These are phyloP conservation scores for Nevesoporus exiguus DNA, from an alignment of 768 basidiomycete species.

Conservation along the genomic window DNA sequence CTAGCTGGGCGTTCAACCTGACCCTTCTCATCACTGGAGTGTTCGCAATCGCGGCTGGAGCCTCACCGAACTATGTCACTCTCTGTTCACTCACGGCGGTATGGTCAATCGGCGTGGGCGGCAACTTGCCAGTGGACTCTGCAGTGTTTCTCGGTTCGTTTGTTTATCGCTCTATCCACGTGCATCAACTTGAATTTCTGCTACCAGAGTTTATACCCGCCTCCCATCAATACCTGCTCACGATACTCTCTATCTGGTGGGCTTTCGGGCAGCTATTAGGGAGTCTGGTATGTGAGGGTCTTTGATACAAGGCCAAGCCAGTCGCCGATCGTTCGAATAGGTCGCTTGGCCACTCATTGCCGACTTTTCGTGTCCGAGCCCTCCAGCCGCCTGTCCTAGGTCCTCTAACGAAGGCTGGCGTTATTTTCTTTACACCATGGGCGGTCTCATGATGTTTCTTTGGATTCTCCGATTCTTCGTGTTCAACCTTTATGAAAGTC, in stretches of 20 bases:
- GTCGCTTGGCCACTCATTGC: constrained; percentile 72
- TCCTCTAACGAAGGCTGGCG: constrained; percentile 70
- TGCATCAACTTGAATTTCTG: neutral
- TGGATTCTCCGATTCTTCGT: constrained; percentile 62
- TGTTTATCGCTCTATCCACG: neutral
- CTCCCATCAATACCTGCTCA: constrained; percentile 72
- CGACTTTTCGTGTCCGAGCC: constrained; percentile 57
- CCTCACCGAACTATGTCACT: constrained; percentile 48
- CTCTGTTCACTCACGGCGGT: constrained; percentile 52
- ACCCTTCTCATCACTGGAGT: constrained; percentile 65
- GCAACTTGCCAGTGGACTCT: constrained; percentile 72
- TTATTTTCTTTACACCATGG: constrained; percentile 71
- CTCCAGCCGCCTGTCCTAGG: constrained; percentile 48
- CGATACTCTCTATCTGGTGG: constrained; percentile 78
- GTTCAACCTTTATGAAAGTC: constrained; percentile 67
- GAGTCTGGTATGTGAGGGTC: constrained; percentile 35
- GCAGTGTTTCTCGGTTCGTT: constrained; percentile 67
- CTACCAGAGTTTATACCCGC: constrained; percentile 61
- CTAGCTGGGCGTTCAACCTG: constrained; percentile 63
- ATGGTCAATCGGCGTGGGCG: constrained; percentile 69
- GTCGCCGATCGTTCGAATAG: constrained; percentile 25
- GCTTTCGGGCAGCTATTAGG: constrained; percentile 69
- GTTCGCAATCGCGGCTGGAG: constrained; percentile 63
- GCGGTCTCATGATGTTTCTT: constrained; percentile 62
- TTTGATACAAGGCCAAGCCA: neutral